Conservation (phyloP, 169 alveolate genomes). For the Eimeria maxima region DNA sequence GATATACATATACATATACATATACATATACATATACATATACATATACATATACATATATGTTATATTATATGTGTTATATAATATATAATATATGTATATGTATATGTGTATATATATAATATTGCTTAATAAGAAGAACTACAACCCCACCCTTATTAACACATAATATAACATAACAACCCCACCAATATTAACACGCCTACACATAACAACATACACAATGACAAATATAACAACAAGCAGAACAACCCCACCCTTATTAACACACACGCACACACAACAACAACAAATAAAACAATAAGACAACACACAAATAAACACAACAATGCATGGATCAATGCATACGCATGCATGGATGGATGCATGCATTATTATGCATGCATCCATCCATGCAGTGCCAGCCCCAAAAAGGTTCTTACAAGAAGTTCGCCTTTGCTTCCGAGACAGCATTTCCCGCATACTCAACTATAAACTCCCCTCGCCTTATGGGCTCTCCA, state of each 20-base stretch:
- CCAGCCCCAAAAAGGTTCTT: background rate
- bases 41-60: background rate
- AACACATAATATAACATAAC: constrained; percentile 69
- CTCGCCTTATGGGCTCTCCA: constrained; percentile 36
- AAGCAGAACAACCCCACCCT: too few species aligned
- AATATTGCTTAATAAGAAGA: background rate
- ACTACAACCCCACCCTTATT: constrained; percentile 70
- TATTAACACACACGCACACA: too few species aligned
- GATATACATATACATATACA: too few species aligned
- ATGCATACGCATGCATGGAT: constrained; percentile 84
- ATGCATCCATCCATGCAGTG: too few species aligned
- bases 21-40: too few species aligned
- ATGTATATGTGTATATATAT: background rate
- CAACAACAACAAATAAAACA: too few species aligned
- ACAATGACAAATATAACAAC: too few species aligned
- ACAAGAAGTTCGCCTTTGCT: constrained; percentile 81
- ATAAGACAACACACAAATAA: too few species aligned
- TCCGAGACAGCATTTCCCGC: constrained; percentile 73
- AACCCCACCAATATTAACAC: too few species aligned
- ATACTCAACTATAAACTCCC: constrained; percentile 81
- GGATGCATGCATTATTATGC: too few species aligned
- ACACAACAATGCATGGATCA: background rate
- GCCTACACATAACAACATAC: too few species aligned
- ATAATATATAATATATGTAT: background rate
- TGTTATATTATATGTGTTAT: too few species aligned